These are phyloP conservation scores for Filobasidium floriforme DNA, from an alignment of 768 basidiomycete genomes.

Conservation along the genomic window DNA sequence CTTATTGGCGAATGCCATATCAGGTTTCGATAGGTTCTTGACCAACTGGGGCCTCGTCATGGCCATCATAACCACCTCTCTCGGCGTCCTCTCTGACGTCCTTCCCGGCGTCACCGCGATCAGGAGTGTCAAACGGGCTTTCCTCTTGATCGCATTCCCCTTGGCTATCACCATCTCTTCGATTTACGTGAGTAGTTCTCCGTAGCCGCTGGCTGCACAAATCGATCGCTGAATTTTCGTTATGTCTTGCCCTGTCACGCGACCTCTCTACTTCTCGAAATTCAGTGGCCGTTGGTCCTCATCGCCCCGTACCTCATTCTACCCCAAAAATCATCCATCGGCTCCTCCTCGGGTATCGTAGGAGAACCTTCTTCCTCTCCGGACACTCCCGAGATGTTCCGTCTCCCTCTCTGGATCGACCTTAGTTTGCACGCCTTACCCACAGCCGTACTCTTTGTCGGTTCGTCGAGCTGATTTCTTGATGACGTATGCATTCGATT, in stretches of 20 bases:
- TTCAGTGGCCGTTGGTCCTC: constrained; percentile 21
- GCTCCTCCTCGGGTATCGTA: constrained; percentile 33
- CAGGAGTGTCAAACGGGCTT: constrained; percentile 51
- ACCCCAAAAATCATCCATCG: constrained; percentile 31
- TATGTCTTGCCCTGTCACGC: no score
- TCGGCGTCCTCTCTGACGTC: constrained; percentile 48
- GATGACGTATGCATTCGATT: not conserved
- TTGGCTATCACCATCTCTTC: constrained; percentile 54
- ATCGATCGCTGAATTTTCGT: not conserved
- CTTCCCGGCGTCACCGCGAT: constrained; percentile 49
- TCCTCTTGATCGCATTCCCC: constrained; percentile 62
- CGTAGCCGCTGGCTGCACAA: not conserved
- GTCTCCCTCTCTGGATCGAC: constrained; percentile 54
- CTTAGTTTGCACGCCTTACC: constrained; percentile 63
- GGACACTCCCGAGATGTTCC: constrained; percentile 33
- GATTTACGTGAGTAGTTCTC: constrained; percentile 51
- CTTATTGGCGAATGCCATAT: not conserved
- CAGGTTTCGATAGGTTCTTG: constrained; percentile 62
- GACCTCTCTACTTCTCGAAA: not conserved
- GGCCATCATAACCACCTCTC: constrained; percentile 48
- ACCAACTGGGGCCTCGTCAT: constrained; percentile 61
- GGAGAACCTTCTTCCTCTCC: constrained; percentile 29
- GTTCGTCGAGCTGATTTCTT: constrained; percentile 24
- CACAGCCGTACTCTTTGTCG: constrained; percentile 53
- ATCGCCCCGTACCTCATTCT: constrained; percentile 57